Evolutionary conservation across 768 basidiomycete genomes (phyloP), one percentile per base, ranked within the genome.

Genomic region (Collybia sp.): DNA sequence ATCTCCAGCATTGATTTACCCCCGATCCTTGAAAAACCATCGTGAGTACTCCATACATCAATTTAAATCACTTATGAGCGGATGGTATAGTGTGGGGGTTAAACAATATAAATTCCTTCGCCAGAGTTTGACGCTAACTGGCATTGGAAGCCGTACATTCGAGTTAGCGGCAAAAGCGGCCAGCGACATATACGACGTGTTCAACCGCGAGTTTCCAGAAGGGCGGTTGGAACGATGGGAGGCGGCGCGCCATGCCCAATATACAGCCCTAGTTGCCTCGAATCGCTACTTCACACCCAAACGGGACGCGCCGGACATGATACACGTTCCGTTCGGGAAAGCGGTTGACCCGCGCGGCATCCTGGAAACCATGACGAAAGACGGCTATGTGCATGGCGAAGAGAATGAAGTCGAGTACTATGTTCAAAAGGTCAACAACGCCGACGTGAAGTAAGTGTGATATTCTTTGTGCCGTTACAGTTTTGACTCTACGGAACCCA

Each of bases 231-330:
- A 37, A 37, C n/a, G 35, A n/a, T 37, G 35, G 35, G 4, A 37
- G 6, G 3, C 10, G n/a, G 17, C 3, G 35, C 25, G 25, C 4
- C 25, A 25, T 25, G 25, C 4, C 8, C 4, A 3, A 3, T 37
- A 4, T 18, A n/a, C 17, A 6, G 35, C 4, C 6, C 10, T 25
- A 17, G n/a, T 20, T 12, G 34, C 20, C 16, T 25, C 44, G 40
- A n/a, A 40, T 39, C 30, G 25, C 45, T 36, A 30, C 18, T 1
- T 17, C 20, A 31, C 17, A 44, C 12, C 25, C 15, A 15, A 18
- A 40, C 30, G 16, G n/a, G 30, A 43, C n/a, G 44, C 44, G n/a
- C 36, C 44, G 3, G 33, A 45, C 11, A 39, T 39, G 36, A 25
- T 37, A 4, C 44, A 45, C n/a, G 38, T 45, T 12, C 44, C 35